phyloP scores from a whole-genome alignment of 768 basidiomycete species.

The Guyanaporus albipodus region DNA sequence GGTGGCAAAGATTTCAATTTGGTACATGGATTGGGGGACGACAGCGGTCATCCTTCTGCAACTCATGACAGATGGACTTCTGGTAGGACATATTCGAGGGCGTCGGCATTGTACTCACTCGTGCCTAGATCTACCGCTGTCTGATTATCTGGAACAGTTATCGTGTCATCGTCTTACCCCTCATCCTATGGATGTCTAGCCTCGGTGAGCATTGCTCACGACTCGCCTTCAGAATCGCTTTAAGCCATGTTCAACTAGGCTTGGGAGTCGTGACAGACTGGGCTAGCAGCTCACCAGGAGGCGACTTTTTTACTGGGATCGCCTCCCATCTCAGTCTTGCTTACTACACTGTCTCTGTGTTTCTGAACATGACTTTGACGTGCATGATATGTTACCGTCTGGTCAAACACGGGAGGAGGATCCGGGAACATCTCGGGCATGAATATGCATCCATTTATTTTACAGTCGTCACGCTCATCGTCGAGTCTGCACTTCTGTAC shows the following conservation, averaged over 20 bases:
- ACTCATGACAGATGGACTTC: constrained; percentile 33
- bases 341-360: constrained; percentile 15
- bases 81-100: constrained; percentile 5
- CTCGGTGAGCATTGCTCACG: constrained; percentile 11
- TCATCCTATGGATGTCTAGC: constrained; percentile 18
- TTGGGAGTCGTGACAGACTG: constrained; percentile 13
- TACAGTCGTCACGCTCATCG: constrained; percentile 4
- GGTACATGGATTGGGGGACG: constrained; percentile 28
- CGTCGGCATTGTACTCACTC: background rate
- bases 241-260: background rate
- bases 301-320: constrained; percentile 16
- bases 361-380: constrained; percentile 18
- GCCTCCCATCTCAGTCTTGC: constrained; percentile 10
- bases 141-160: constrained; percentile 32
- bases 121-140: constrained; percentile 38
- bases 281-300: constrained; percentile 10
- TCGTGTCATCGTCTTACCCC: constrained; percentile 11
- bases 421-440: constrained; percentile 11
- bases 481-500: constrained; percentile 26
- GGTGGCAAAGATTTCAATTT: constrained; percentile 17
- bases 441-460: constrained; percentile 21
- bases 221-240: background rate
- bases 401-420: constrained; percentile 3
- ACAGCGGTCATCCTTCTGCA: constrained; percentile 26
- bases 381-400: constrained; percentile 23